Percentiles rank a stretch among this genome's conserved stretches.
Evolutionary conservation across 345 rosid species (phyloP).

Genomic region (Carallia pectinifolia): DNA sequence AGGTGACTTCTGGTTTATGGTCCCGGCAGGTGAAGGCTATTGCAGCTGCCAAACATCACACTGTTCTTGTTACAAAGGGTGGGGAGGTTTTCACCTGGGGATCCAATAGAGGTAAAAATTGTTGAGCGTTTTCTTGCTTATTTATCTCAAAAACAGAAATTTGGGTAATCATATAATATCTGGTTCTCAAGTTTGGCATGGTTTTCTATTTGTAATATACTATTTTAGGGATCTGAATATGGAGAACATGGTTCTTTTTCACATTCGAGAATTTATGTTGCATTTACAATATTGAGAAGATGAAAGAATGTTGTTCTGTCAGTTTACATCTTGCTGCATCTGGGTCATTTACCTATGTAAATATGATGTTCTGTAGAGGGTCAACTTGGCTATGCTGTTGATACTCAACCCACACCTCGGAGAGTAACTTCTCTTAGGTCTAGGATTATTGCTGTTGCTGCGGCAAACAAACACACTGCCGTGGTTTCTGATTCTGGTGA

Average conservation of each 20-base stretch:
- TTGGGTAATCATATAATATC: constrained; percentile 1
- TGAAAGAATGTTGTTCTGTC: not conserved
- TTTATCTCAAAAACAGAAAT: not conserved
- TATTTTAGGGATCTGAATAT: not conserved
- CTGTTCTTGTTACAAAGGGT: constrained; percentile 83
- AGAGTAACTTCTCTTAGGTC: constrained; percentile 76
- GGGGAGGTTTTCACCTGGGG: constrained; percentile 98
- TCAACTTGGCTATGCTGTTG: constrained; percentile 95
- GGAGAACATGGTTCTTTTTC: not conserved
- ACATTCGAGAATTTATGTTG: constrained; percentile 6
- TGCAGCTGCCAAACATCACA: constrained; percentile 99
- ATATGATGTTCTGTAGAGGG: constrained; percentile 66
- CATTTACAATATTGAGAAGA: constrained; percentile 9
- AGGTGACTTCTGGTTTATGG: constrained; percentile 79
- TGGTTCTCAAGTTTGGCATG: constrained; percentile 5
- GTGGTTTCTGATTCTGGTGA: constrained; percentile 90
- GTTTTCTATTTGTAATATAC: not conserved
- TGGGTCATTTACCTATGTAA: constrained; percentile 19
- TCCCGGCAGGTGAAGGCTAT: constrained; percentile 81
- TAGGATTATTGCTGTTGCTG: constrained; percentile 84
- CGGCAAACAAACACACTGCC: constrained; percentile 94
- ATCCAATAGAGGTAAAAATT: constrained; percentile 82
- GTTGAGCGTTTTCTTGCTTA: not conserved
- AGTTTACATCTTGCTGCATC: constrained; percentile 1
- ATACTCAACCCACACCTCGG: constrained; percentile 96